Evolutionary conservation across 352 stramenopile genomes (phyloP).

Genomic region (Phytopythium ostracodes): DNA sequence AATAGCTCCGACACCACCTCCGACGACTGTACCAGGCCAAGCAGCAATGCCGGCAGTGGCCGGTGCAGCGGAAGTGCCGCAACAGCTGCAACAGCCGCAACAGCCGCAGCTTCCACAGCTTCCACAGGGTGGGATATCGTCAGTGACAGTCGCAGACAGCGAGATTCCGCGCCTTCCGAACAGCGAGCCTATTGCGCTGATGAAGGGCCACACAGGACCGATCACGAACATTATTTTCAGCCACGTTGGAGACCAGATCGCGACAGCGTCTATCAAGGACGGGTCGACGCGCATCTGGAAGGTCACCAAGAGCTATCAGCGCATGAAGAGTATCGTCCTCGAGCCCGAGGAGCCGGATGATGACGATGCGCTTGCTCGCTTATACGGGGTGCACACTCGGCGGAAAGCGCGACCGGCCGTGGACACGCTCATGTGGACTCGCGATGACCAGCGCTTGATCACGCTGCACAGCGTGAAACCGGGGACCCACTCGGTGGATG

Average conservation of each 20-base stretch:
- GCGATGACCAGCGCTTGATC: constrained; percentile 54
- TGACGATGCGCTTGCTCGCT: constrained; percentile 32
- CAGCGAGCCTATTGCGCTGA: constrained; percentile 48
- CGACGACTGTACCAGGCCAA: neutral
- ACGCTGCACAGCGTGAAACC: constrained; percentile 70
- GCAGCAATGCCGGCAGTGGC: neutral
- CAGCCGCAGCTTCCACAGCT: constrained; percentile 48
- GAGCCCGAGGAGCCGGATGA: constrained; percentile 40
- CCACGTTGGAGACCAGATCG: constrained; percentile 84
- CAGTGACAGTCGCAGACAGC: constrained; percentile 40
- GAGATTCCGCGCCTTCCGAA: constrained; percentile 34
- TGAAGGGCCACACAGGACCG: constrained; percentile 89
- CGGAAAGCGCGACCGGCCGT: constrained; percentile 45
- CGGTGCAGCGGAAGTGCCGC: constrained; percentile 9
- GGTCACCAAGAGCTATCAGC: constrained; percentile 59
- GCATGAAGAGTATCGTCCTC: constrained; percentile 45
- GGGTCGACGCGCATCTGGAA: constrained; percentile 74
- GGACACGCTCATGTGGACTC: constrained; percentile 63
- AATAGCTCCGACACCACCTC: neutral
- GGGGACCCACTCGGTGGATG: constrained; percentile 36
- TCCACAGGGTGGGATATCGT: constrained; percentile 35
- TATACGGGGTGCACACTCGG: constrained; percentile 41
- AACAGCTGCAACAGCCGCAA: constrained; percentile 33
- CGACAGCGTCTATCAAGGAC: constrained; percentile 94
- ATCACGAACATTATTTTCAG: constrained; percentile 95